A percentile compares a stretch with the other conserved stretches of the same genome.
These are phyloP conservation scores for Saururus chinensis DNA, from an alignment of 164 flowering plant species.

Conservation along the genomic window DNA sequence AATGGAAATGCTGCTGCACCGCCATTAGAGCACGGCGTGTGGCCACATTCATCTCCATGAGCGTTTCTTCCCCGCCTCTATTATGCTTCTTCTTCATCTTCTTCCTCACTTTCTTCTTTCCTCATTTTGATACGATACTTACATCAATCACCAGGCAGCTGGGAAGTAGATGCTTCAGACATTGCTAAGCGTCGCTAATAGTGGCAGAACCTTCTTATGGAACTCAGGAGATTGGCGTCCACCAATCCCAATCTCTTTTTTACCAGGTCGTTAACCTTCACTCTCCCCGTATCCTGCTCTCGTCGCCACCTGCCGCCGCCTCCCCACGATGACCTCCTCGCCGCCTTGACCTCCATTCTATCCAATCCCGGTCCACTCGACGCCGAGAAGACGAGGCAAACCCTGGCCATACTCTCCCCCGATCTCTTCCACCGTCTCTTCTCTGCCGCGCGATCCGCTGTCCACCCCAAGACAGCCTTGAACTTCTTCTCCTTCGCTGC, in stretches of 20 bases:
- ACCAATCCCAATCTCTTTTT: conserved; percentile 4
- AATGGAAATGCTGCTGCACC: neutral
- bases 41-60: neutral
- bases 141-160: neutral
- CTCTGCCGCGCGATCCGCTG: conserved; percentile 13
- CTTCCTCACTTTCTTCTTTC: neutral
- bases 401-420: conserved; percentile 31
- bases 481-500: conserved; percentile 50
- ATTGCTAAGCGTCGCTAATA: neutral
- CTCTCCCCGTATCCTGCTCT: conserved; percentile 17
- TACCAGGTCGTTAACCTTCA: conserved; percentile 3
- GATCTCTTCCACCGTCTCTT: conserved; percentile 37
- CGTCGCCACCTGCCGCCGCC: conserved; percentile 9
- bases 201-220: neutral
- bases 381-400: conserved; percentile 22
- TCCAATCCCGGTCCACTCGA: conserved; percentile 33
- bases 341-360: conserved; percentile 33
- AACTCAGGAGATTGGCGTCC: neutral
- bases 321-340: conserved; percentile 4
- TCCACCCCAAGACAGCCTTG: conserved; percentile 45
- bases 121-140: neutral
- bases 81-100: neutral
- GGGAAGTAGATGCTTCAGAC: neutral
- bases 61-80: neutral
- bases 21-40: neutral